These are phyloP conservation scores for Biscutella laevigata DNA, from an alignment of 441 rosid species.

Conservation along the genomic window DNA sequence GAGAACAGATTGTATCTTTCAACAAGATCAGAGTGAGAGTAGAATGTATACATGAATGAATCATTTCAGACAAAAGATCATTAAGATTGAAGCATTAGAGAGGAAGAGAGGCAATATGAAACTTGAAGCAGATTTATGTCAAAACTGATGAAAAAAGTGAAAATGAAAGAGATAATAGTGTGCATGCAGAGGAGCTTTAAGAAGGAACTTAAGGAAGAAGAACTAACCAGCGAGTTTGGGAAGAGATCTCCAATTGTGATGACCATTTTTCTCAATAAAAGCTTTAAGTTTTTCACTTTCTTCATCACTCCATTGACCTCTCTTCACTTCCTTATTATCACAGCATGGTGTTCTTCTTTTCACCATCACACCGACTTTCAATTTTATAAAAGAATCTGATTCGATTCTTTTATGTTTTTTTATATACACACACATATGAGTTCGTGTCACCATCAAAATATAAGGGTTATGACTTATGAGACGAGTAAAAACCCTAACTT, in stretches of 20 bases:
- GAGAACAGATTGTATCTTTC: too few species aligned
- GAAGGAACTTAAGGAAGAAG: too few species aligned
- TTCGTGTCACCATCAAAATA: slow-evolving; percentile 5
- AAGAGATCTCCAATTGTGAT: slow-evolving; percentile 22
- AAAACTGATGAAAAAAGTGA: too few species aligned
- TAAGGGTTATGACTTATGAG: too few species aligned
- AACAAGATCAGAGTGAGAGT: too few species aligned
- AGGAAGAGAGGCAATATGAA: too few species aligned
- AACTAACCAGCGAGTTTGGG: slow-evolving; percentile 26
- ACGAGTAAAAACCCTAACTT: too few species aligned
- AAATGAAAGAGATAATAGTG: too few species aligned
- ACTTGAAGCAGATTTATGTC: too few species aligned
- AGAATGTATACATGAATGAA: too few species aligned
- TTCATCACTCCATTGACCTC: slow-evolving; percentile 27
- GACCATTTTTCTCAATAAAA: slow-evolving; percentile 17
- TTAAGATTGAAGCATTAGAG: not conserved
- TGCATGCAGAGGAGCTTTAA: too few species aligned
- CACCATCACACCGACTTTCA: slow-evolving; percentile 8
- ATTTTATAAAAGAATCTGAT: slow-evolving; percentile 1
- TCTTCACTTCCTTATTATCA: slow-evolving; percentile 21
- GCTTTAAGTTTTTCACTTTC: slow-evolving; percentile 22
- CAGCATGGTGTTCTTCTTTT: slow-evolving; percentile 20
- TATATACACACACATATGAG: slow-evolving; percentile 1
- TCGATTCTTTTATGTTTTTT: not conserved
- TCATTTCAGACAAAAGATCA: too few species aligned